Base-by-base conservation (phyloP, 345 rosid genomes). In the Eucalyptus erythrocorys region DNA sequence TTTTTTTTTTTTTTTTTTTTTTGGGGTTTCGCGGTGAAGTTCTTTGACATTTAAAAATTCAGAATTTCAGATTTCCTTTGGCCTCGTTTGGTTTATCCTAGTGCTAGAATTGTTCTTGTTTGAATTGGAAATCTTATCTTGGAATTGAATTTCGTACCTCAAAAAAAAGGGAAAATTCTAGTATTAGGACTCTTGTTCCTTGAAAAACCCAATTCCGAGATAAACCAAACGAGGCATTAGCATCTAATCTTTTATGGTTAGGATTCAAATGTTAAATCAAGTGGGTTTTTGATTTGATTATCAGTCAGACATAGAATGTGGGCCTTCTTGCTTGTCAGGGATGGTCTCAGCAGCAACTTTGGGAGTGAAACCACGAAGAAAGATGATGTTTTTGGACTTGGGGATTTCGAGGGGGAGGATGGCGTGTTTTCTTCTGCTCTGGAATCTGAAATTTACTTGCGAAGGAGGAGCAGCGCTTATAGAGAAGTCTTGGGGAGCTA, bases 401-500 rank as follows among this genome's bases (percentile, higher is more conserved):
- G 85, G 85, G 89, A 88, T 66, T 85, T 86, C 42, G 91, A 87
- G 47, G 91, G 86, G 6, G 30, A 42, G 81, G 37, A 87, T 89
- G 37, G 61, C 48, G 80, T 43, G 24, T 47, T 87, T 87, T 87
- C 92, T 76, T 40, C 37, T 91, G 87, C 88, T 42, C 86, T 88
- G 80, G 92, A 91, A 50, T 76, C 81, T 71, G 87, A 89, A 55
- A 88, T 66, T 86, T 88, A 90, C 82, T 66, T 79, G 87, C 93
- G 90, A 86, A 93, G 89, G 86, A 92, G 88, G 88, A 87, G 55
- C 42, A 90, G 88, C 5, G 90, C 91, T 91, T 92, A 91, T 87
- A 87, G 87, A 76, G 92, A 93, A 88, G 91, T 95, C 57, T 89
- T 94, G 88, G 90, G 88, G 88, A 93, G 91, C 89, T 93, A 94